phyloP scores from a whole-genome alignment of 2,329 filamentous ascomycete genomes.

The Nemania sp. region DNA sequence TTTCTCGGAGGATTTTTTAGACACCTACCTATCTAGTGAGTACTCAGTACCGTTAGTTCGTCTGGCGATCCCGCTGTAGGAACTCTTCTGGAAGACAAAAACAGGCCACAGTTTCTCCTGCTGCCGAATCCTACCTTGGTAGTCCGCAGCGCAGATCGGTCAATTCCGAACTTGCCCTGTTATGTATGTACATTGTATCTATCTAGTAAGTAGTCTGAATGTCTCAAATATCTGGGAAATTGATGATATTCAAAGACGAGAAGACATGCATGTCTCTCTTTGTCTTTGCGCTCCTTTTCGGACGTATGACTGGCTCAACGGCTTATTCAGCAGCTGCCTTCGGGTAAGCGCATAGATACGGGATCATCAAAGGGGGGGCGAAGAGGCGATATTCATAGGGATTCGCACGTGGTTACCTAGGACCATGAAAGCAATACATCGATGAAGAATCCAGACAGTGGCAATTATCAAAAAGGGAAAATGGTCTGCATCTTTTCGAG shows the following conservation, averaged over 20 bases:
- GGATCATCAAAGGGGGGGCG: not conserved
- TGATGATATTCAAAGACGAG: not conserved
- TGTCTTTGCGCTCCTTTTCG: not conserved
- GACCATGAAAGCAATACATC: not conserved
- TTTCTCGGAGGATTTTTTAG: slow-evolving; percentile 14
- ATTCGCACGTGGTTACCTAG: slow-evolving; percentile 1
- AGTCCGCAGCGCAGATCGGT: slow-evolving; percentile 10
- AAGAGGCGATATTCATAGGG: not conserved
- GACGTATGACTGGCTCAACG: not conserved
- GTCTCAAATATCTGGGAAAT: not conserved
- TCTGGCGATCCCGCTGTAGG: slow-evolving; percentile 3
- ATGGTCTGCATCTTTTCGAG: not conserved
- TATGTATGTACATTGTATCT: not conserved
- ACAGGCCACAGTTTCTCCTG: slow-evolving; percentile 4
- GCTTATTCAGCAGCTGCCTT: slow-evolving; percentile 2
- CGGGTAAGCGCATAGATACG: slow-evolving; percentile 8
- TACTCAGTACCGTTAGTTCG: not conserved
- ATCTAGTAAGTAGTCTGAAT: not conserved
- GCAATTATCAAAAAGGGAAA: not conserved
- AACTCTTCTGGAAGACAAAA: slow-evolving; percentile 29
- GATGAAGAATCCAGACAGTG: not conserved
- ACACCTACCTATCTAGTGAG: not conserved
- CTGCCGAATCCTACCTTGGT: slow-evolving; percentile 2
- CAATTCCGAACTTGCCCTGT: slow-evolving; percentile 16
- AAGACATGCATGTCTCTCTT: not conserved